phyloP scores from a whole-genome alignment of 176 grass and related monocot genomes.

The Carex parvula region DNA sequence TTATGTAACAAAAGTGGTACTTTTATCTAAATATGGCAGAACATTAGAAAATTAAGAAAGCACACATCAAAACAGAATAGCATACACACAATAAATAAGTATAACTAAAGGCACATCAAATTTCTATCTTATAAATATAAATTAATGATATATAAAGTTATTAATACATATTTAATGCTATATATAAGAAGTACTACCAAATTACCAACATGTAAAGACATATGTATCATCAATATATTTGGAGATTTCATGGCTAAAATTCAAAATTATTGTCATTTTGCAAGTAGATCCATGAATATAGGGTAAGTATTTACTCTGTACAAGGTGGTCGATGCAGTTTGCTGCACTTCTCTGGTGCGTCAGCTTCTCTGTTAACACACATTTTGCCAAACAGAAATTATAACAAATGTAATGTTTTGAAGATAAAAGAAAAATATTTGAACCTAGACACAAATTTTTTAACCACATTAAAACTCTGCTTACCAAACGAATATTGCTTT shows the following conservation, averaged over 20 bases:
- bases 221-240: not conserved
- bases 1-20: not conserved
- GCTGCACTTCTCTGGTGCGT: conserved; percentile 13
- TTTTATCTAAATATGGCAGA: not conserved
- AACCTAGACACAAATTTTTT: not conserved
- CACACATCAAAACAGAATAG: not conserved
- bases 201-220: not conserved
- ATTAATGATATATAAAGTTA: not conserved
- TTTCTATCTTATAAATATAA: not conserved
- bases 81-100: not conserved
- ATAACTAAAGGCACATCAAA: not conserved
- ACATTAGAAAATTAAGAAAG: not conserved
- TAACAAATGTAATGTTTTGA: not conserved
- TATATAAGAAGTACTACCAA: not conserved
- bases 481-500: not conserved
- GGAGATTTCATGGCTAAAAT: not conserved
- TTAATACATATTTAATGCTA: not conserved
- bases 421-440: no score
- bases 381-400: not conserved
- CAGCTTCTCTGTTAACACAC: conserved; percentile 12
- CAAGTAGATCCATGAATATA: not conserved
- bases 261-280: not conserved
- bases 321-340: conserved; percentile 37
- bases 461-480: not conserved
- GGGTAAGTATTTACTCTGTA: conserved; percentile 20